Conservation (phyloP, 371 early-diverging fungal species). For the Apophysomyces ossiformis region DNA sequence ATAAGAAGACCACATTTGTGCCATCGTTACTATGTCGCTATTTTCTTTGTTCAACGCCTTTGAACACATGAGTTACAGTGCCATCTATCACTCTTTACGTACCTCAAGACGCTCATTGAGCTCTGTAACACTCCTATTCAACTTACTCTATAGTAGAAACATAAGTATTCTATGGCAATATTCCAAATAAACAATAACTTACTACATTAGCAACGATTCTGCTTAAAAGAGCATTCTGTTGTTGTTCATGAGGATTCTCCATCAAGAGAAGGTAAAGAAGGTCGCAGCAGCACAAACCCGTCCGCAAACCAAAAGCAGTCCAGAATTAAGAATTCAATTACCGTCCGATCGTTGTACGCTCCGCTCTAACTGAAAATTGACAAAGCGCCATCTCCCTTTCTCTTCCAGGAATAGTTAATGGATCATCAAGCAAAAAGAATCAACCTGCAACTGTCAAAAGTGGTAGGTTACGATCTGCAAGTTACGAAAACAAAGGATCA, state of each 20-base stretch:
- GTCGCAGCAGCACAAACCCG: not conserved
- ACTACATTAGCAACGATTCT: slow-evolving; percentile 28
- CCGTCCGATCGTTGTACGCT: not conserved
- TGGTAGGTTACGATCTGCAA: too few relatives aligned
- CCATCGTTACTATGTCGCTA: slow-evolving; percentile 21
- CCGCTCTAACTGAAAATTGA: not conserved
- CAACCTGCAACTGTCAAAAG: too few relatives aligned
- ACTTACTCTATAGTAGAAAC: slow-evolving; percentile 17
- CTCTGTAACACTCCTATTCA: slow-evolving; percentile 20
- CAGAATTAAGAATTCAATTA: not conserved
- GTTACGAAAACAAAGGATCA: too few relatives aligned
- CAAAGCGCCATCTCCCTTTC: not conserved
- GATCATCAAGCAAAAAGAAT: too few relatives aligned
- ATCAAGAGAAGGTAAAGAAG: slow-evolving; percentile 10
- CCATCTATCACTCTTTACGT: not conserved
- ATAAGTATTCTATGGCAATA: not conserved
- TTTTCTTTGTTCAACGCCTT: slow-evolving; percentile 29
- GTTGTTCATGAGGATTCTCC: slow-evolving; percentile 33
- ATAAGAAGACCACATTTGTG: slow-evolving; percentile 28
- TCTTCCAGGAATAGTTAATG: too few relatives aligned
- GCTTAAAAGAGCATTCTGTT: slow-evolving; percentile 23
- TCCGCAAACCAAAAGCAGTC: not conserved
- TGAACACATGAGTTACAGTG: not conserved
- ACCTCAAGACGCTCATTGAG: slow-evolving; percentile 25
- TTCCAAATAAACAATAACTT: not conserved